Base-by-base conservation (phyloP, 768 basidiomycete genomes). In the Tricholoma hemisulphureum region DNA sequence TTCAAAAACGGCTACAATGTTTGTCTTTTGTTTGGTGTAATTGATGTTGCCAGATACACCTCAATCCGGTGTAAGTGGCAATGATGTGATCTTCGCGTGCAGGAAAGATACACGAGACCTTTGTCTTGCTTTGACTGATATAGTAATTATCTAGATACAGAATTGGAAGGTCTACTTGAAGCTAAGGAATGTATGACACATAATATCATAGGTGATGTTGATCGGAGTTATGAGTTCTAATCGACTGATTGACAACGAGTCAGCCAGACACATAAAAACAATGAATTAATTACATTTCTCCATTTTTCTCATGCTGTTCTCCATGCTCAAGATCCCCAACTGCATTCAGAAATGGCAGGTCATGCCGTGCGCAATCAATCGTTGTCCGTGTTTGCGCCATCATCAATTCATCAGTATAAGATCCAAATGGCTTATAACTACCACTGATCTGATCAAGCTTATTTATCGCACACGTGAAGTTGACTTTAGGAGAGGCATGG, bases 281-380 rank as follows among this genome's bases (percentile, higher is more conserved):
- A n/a, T n/a, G n/a, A n/a, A n/a, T n/a, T n/a, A n/a, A n/a, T n/a
- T n/a, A n/a, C n/a, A n/a, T n/a, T n/a, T n/a, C n/a, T n/a, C n/a
- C n/a, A n/a, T n/a, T n/a, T n/a, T n/a, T n/a, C n/a, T n/a, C n/a
- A n/a, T n/a, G n/a, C n/a, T n/a, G n/a, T n/a, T n/a, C n/a, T n/a
- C n/a, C n/a, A n/a, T 37, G 10, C 35, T 37, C n/a, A 5, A 73
- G 59, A 56, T 71, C 69, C 2, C 63, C 70, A 16, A 70, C 58
- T 5, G 58, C 58, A 35, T 48, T 56, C 2, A 68, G 67, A 1
- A 60, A 61, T 10, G 66, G 61, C 56, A 71, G 56, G 24, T 71
- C 66, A 56, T 72, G 72, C 2, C 65, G 60, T 3, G 65, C 54
- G 28, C 73, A 74, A n/a, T 56, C 59, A 18, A 65, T 64, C 6